Percentiles rank a stretch among this genome's conserved stretches.
Evolutionary conservation across 257 asterid genomes (phyloP).

Genomic region (Mitragyna speciosa): DNA sequence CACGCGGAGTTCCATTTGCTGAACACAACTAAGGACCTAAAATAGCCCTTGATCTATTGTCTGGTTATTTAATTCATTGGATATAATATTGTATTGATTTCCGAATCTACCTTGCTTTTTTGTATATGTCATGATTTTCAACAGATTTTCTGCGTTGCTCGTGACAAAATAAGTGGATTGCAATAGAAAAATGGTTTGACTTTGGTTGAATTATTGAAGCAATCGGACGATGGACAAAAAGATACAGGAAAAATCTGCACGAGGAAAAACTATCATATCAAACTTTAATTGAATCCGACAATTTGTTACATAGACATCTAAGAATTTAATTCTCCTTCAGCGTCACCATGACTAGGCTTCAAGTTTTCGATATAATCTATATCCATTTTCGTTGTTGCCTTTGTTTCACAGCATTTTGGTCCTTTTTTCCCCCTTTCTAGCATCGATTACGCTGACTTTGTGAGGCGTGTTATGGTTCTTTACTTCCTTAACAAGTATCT

Average conservation of each 20-base stretch:
- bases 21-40: background rate
- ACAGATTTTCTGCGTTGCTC: background rate
- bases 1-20: constrained; percentile 23
- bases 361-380: background rate
- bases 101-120: background rate
- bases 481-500: background rate
- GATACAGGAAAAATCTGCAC: background rate
- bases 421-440: background rate
- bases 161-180: background rate
- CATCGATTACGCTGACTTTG: background rate
- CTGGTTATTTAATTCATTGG: background rate
- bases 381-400: background rate
- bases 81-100: background rate
- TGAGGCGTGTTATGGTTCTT: background rate
- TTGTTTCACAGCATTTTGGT: background rate
- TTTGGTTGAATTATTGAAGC: constrained; percentile 15
- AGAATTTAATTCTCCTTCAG: background rate
- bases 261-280: background rate
- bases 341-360: background rate
- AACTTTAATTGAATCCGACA: no score
- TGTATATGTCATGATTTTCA: background rate
- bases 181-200: background rate
- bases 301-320: background rate
- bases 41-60: no score
- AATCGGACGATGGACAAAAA: background rate